Conservation (phyloP, 768 basidiomycete genomes). For the Dendrothele bispora region DNA sequence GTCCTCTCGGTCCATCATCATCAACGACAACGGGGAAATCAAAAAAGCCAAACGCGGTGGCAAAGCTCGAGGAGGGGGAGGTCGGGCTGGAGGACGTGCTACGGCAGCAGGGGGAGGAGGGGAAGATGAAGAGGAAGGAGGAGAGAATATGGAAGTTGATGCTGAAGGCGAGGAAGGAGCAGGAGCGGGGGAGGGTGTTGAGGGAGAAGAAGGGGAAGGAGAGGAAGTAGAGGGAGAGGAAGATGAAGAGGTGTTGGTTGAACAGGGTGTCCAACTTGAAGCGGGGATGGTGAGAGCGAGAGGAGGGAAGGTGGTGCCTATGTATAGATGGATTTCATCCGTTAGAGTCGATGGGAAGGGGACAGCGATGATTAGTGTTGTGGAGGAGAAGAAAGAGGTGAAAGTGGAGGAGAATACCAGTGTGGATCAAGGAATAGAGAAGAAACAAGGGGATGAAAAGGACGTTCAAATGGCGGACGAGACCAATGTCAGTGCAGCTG, state of each 20-base stretch:
- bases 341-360: background rate
- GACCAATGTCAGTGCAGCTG: too few species aligned
- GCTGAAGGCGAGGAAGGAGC: slow-evolving; percentile 1
- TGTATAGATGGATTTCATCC: slow-evolving; percentile 7
- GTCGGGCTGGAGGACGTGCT: background rate
- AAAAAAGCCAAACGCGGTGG: background rate
- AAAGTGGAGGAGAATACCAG: too few species aligned
- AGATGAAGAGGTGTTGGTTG: background rate
- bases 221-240: background rate
- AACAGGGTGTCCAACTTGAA: background rate
- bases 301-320: background rate
- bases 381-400: too few species aligned
- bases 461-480: slow-evolving; percentile 1
- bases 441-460: too few species aligned
- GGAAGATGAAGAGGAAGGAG: slow-evolving; percentile 1
- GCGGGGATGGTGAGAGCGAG: background rate
- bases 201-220: background rate
- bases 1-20: slow-evolving; percentile 3
- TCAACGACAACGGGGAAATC: background rate
- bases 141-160: slow-evolving; percentile 2
- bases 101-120: slow-evolving; percentile 1
- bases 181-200: background rate
- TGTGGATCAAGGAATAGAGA: background rate
- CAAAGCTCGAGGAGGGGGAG: background rate
- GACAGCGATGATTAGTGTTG: background rate